Evolutionary conservation across 1,284 basidiomycete genomes (phyloP).

Genomic region (Hypsizygus ulmarius): DNA sequence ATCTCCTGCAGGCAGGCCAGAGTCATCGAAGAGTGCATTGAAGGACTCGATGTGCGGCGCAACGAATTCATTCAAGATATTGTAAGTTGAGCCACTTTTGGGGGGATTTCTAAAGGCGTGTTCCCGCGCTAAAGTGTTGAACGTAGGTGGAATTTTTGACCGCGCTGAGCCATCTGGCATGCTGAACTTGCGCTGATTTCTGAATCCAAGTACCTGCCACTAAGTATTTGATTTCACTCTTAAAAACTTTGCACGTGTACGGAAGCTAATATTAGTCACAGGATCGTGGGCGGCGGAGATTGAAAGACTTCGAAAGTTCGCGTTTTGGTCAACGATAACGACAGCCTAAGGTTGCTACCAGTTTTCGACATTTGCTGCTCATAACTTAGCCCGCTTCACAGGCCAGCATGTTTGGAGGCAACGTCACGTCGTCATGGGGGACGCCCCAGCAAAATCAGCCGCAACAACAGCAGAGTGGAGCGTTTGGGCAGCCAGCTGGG

Average conservation of each 20-base stretch:
- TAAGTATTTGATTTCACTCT: not conserved
- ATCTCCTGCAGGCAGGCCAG: conserved; percentile 67
- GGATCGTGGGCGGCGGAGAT: conserved; percentile 28
- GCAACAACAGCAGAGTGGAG: conserved; percentile 32
- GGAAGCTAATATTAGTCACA: conserved; percentile 17
- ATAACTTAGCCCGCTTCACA: no score
- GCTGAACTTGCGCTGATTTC: conserved; percentile 4
- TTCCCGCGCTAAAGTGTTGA: conserved; percentile 86
- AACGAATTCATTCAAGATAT: conserved; percentile 91
- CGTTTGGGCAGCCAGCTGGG: conserved; percentile 47
- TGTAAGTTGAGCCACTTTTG: conserved; percentile 66
- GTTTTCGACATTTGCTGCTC: conserved; percentile 13
- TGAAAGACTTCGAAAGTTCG: conserved; percentile 28
- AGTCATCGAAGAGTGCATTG: conserved; percentile 92
- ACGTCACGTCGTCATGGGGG: conserved; percentile 60
- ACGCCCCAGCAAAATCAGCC: conserved; percentile 50
- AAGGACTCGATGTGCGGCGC: conserved; percentile 95
- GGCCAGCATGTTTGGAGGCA: conserved; percentile 55
- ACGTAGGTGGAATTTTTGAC: conserved; percentile 50
- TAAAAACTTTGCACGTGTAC: conserved; percentile 22
- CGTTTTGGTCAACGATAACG: conserved; percentile 25
- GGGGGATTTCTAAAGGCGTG: conserved; percentile 79
- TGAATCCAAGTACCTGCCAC: not conserved
- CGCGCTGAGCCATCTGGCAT: conserved; percentile 42
- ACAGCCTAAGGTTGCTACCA: conserved; percentile 13